Conservation (phyloP, 2,329 filamentous ascomycete species). For the Aspergillus sp. region DNA sequence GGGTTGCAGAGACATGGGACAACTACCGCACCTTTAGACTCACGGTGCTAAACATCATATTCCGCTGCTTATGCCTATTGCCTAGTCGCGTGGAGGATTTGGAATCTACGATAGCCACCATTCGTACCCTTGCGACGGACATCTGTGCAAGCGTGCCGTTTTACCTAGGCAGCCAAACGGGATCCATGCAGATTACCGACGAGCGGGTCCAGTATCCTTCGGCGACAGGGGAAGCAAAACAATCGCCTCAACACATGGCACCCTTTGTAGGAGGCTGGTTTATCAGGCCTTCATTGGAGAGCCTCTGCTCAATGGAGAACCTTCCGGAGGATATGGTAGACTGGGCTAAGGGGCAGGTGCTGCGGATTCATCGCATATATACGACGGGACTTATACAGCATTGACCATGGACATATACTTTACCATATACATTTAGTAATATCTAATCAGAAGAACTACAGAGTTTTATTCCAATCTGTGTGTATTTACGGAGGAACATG, state of each 20-base stretch:
- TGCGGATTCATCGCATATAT: slow-evolving; percentile 27
- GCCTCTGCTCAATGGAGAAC: slow-evolving; percentile 20
- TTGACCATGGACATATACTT: neutral
- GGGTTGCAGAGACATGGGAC: slow-evolving; percentile 31
- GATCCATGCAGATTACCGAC: slow-evolving; percentile 21
- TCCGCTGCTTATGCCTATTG: slow-evolving; percentile 24
- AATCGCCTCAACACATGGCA: slow-evolving; percentile 22
- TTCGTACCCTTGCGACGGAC: slow-evolving; percentile 23
- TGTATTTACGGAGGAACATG: neutral
- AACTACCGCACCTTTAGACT: slow-evolving; percentile 30
- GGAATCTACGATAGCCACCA: slow-evolving; percentile 1
- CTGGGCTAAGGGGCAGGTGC: slow-evolving; percentile 25
- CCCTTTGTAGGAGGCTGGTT: slow-evolving; percentile 30
- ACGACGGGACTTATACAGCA: slow-evolving; percentile 8
- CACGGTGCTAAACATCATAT: slow-evolving; percentile 27
- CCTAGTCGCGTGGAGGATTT: slow-evolving; percentile 7
- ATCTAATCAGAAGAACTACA: neutral
- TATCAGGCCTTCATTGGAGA: slow-evolving; percentile 19
- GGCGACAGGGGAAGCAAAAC: slow-evolving; percentile 15
- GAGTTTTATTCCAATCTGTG: neutral
- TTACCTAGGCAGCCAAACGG: slow-evolving; percentile 26
- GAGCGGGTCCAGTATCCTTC: slow-evolving; percentile 25
- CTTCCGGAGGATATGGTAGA: slow-evolving; percentile 18
- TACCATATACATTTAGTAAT: neutral
- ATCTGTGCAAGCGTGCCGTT: slow-evolving; percentile 30